Base-by-base conservation (phyloP, 805 yeast genomes). In the Lipomyces yamanashiensis region DNA sequence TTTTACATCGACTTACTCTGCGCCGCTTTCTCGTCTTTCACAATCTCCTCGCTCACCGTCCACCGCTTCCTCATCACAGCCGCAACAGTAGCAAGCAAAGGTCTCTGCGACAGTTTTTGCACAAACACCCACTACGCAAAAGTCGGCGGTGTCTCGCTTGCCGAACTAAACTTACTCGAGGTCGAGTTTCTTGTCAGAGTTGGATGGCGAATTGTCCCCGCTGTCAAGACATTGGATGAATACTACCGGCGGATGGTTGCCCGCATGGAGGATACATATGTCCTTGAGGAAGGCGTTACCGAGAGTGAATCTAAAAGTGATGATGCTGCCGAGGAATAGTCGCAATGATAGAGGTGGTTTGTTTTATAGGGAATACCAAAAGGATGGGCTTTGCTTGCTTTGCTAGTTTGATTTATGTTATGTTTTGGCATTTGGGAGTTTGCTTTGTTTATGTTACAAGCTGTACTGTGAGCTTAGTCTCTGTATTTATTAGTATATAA, bases 71-170 rank as follows among this genome's bases (percentile, higher is more conserved):
- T 93, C 58, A 80, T 93, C 47, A 92, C 97, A 0, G 95, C 97
- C 0, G 92, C 97, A 0, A 89, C 96, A 64, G 85, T 93, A 1
- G 96, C 95, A 0, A 87, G 93, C 67, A 93, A 93, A 74, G 93
- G 96, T 0, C 81, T 92, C 68, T 92, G 97, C 75, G 99, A 93
- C 77, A 88, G 92, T 33, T 93, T 95, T 76, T 92, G 95, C 76
- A 91, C 97, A 15, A 93, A 92, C 75, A 83, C 87, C 51, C 97
- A 95, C 75, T 93, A 95, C 72, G 96, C 98, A 12, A 89, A 89
- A 74, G 98, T 95, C 19, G 99, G 99, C 2, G 98, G 99, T 64
- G 88, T 92, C 4, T 90, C 90, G 49, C 78, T 88, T 54, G 82
- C 86, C 63, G 98, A 92, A 73, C 79, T 92, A 69, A 95, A 95